Evolutionary conservation across 768 basidiomycete genomes (phyloP), one percentile per base, ranked within the genome.

Genomic region (Hebeloma cylindrosporum): DNA sequence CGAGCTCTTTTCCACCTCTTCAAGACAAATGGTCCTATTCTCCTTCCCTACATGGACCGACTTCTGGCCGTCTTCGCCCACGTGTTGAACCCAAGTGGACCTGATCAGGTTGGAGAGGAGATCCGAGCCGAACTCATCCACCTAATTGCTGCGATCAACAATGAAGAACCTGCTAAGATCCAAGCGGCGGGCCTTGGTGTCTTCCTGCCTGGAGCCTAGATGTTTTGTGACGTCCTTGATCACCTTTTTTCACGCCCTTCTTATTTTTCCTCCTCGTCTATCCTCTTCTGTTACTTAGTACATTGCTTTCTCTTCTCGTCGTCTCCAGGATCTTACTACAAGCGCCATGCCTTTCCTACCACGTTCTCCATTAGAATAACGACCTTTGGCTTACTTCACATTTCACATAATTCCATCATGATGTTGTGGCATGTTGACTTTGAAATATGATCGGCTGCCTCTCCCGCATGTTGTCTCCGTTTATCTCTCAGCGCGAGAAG

Each of bases 1-100:
- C 80, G 83, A 21, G 85, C 89, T 5, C 73, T 99, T 56, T 90
- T 97, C 82, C 75, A 83, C 52, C 75, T 98, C 36, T 92, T 93
- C 80, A 78, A 79, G 50, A 78, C 73, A n/a, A 79, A 85, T 59
- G 81, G 88, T 10, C 73, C 79, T 35, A 70, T 78, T 1, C 75
- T 97, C 26, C 74, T 79, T 29, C 81, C 85, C 2, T 79, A 84
- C 70, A 74, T 97, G 59, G 90, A 95, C 59, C 74, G 75, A 40
- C 70, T 99, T 17, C 75, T 98, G 25, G 68, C 70, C 9, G 83
- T 92, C 28, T 96, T 97, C 57, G 80, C 77, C 14, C 74, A 82
- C 60, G 91, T 94, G 27, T 75, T 98, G 39, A 85, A 93, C 58
- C 89, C 90, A 16, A 80, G 58, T 39, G 73, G 66, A 10, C 69